Base-by-base conservation (phyloP, 139 green algal species). In the Chlamydomonas sphaeroides region DNA sequence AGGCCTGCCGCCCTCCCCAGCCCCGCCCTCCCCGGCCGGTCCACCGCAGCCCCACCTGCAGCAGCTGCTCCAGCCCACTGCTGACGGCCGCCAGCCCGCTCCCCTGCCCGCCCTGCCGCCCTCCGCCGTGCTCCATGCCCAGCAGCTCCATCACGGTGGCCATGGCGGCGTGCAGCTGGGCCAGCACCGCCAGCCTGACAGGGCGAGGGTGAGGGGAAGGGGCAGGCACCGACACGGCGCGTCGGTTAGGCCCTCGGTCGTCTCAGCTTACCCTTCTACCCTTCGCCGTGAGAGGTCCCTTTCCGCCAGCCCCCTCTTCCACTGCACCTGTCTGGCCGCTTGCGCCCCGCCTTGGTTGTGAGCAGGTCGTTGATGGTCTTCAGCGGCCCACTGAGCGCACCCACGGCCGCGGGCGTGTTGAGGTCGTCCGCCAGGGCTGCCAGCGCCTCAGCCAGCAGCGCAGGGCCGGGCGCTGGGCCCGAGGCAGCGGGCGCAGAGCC, bases 401-500 rank as follows among this genome's bases (percentile, higher is more conserved):
- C 89, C 38, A 90, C 41, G 5, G 68, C 84, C 21, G 88, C 74
- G 1, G 97, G 92, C 0, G 94, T 98, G 85, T 98, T 98, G 10
- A 99, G 77, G 86, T 99, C 97, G 81, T 99, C 96, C 18, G 89
- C 71, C 70, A 99, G 85, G 0, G 89, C 88, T 42, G 84, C 65
- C 15, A 80, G 59, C 48, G 89, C 79, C 36, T 88, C 88, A 3
- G 68, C 84, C 36, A 67, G 30, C 66, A 75, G 65, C 62, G 65
- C 53, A 2, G 78, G 5, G 35, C 73, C 84, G n/a, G 68, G 11
- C 48, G 73, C 30, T 21, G 48, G 23, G 33, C 30, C 71, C 5
- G 36, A 14, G 56, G 80, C 28, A 74, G n/a, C 36, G 67, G 66
- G 10, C 4, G 75, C 28, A 26, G 59, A 21, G 33, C 33, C 41